phyloP scores from a whole-genome alignment of 495 filamentous ascomycete species.

The Penicillium parvum region DNA sequence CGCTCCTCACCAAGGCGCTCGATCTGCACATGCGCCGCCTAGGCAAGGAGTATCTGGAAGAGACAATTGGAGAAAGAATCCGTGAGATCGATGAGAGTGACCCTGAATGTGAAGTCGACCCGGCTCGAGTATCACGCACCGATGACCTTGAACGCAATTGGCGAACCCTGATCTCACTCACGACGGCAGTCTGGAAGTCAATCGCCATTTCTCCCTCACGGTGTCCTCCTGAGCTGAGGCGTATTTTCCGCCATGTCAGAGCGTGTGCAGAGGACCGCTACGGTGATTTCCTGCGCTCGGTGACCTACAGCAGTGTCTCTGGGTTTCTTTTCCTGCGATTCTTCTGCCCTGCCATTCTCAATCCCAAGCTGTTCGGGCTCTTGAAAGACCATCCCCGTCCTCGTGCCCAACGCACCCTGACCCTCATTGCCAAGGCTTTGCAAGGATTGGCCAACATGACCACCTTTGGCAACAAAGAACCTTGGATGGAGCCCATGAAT shows the following conservation, averaged over 20 bases:
- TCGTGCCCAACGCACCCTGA: slow-evolving; percentile 84
- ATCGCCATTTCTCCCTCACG: slow-evolving; percentile 67
- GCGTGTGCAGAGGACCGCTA: slow-evolving; percentile 95
- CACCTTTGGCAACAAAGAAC: slow-evolving; percentile 89
- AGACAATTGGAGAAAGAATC: slow-evolving; percentile 80
- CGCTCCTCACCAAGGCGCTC: slow-evolving; percentile 86
- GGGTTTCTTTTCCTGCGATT: slow-evolving; percentile 96
- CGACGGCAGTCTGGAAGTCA: slow-evolving; percentile 76
- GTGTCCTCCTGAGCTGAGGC: slow-evolving; percentile 79
- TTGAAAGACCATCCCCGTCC: slow-evolving; percentile 85
- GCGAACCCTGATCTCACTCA: slow-evolving; percentile 69
- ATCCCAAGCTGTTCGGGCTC: slow-evolving; percentile 93
- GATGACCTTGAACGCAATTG: slow-evolving; percentile 84
- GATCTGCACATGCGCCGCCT: slow-evolving; percentile 94
- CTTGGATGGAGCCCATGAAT: slow-evolving; percentile 99
- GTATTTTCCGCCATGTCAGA: slow-evolving; percentile 87
- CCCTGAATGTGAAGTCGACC: slow-evolving; percentile 93
- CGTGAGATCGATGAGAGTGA: slow-evolving; percentile 82
- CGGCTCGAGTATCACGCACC: slow-evolving; percentile 58
- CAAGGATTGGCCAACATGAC: slow-evolving; percentile 93
- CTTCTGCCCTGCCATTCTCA: slow-evolving; percentile 92
- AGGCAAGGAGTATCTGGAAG: slow-evolving; percentile 89
- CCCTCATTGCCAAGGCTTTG: slow-evolving; percentile 91
- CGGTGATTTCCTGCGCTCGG: slow-evolving; percentile 90
- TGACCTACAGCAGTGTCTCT: slow-evolving; percentile 92